phyloP scores from a whole-genome alignment of 108 stramenopile genomes.

The Nitzschia sp. region DNA sequence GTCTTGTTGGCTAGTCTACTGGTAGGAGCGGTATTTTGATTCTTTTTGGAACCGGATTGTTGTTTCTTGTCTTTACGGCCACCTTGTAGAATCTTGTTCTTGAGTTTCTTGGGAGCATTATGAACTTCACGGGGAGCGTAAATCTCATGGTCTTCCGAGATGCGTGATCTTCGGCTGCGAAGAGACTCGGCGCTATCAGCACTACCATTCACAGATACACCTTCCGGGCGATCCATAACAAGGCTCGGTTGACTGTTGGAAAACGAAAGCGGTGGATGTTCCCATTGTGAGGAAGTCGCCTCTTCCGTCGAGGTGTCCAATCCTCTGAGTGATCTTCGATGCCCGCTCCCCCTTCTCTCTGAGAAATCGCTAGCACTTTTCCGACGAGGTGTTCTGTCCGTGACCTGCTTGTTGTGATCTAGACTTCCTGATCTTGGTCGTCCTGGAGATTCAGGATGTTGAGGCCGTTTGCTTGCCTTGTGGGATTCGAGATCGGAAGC shows the following conservation, averaged over 20 bases:
- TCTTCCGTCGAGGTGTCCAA: not conserved
- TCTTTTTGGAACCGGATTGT: not conserved
- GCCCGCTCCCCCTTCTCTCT: not conserved
- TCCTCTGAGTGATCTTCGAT: not conserved
- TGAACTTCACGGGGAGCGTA: not conserved
- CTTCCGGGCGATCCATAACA: not conserved
- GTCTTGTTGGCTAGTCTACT: no score
- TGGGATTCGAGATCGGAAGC: slow-evolving; percentile 15
- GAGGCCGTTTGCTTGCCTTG: not conserved
- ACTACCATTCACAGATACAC: not conserved
- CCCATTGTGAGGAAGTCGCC: not conserved
- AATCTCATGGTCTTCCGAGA: not conserved
- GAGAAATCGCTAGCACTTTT: not conserved
- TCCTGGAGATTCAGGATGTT: slow-evolving; percentile 1
- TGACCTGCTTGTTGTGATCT: not conserved
- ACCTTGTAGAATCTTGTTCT: not conserved
- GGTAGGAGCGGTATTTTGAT: not conserved
- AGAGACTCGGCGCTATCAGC: not conserved
- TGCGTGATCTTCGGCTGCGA: not conserved
- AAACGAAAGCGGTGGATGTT: not conserved
- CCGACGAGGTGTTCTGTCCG: no score
- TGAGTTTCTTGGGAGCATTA: not conserved
- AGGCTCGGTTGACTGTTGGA: not conserved
- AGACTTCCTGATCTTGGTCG: not conserved
- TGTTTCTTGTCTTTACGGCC: not conserved